Percentiles rank a stretch among this genome's conserved stretches.
phyloP scores from a whole-genome alignment of 202 grass and related monocot species.

The Schoenoplectus triqueter region DNA sequence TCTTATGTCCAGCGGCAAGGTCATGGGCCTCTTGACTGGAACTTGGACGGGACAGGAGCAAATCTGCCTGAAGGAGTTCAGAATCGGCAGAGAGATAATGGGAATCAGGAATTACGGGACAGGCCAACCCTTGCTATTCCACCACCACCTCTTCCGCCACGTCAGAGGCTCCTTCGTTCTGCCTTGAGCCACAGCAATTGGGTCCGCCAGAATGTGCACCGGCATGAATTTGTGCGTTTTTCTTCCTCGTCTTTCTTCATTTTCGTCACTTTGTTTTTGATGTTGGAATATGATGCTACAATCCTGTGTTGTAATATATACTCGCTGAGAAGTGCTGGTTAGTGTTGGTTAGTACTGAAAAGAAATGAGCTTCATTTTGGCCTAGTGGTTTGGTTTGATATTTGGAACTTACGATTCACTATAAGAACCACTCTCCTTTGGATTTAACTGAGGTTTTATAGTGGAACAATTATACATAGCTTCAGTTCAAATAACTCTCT shows the following conservation, averaged over 20 bases:
- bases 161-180: slow-evolving; percentile 76
- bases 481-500: not conserved
- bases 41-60: slow-evolving; percentile 48
- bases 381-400: too few species aligned
- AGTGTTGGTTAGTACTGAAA: not conserved
- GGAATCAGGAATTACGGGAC: slow-evolving; percentile 56
- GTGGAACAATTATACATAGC: not conserved
- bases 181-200: slow-evolving; percentile 68
- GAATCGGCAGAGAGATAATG: slow-evolving; percentile 61
- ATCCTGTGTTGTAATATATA: not conserved
- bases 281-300: not conserved
- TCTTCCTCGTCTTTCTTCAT: slow-evolving; percentile 29
- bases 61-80: slow-evolving; percentile 66
- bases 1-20: slow-evolving; percentile 86
- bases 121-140: slow-evolving; percentile 70
- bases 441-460: not conserved
- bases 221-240: slow-evolving; percentile 55
- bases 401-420: not conserved
- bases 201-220: slow-evolving; percentile 66
- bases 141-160: slow-evolving; percentile 78
- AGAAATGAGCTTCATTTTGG: not conserved
- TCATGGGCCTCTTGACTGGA: slow-evolving; percentile 60
- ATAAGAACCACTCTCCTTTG: not conserved
- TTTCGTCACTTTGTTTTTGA: not conserved
- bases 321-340: not conserved